Evolutionary conservation across 306 rosid species (phyloP), one percentile per base, ranked within the genome.

Genomic region (Senna tora): DNA sequence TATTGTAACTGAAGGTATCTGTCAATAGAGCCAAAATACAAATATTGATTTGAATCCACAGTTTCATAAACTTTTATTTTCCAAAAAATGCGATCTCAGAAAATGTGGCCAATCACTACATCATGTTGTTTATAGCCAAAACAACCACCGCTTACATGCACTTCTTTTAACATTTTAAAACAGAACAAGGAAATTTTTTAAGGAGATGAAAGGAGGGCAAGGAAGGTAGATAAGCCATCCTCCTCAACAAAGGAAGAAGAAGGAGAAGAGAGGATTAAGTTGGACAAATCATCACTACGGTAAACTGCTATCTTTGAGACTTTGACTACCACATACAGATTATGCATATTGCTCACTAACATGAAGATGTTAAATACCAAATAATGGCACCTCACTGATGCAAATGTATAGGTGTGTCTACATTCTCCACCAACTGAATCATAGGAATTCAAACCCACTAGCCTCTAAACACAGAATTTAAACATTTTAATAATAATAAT

Each of bases 1-100:
- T 91, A 78, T 91, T 83, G 91, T 87, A 94, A 69, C 77, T 71
- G 65, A 79, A 38, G 12, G 77, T 72, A 75, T 94, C 98, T 94
- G 97, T 72, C 75, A 70, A 69, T 36, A 50, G 64, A 28, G 52
- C 7, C 9, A 1, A 60, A 65, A 53, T 34, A 46, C 28, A 42
- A 42, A 30, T 1, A 1, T 34, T 9, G 15, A 56, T 79, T 56
- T 60, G 69, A 80, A 59, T 16, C 15, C 72, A 49, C 22, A 57
- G 60, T 52, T 41, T 77, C 42, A 8, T 11, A 67, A 52, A 43
- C 72, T 67, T 13, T 5, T 20, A 38, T 16, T 59, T 76, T 30
- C 39, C 41, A 7, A 9, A 5, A 50, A 75, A 12, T 70, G 19
- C 0, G 19, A 71, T 19, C 19, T 19, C 22, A 50, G 22, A 59